Percentiles rank a stretch among this genome's conserved stretches.
phyloP scores from a whole-genome alignment of 805 yeast genomes.

The Blastobotrys peoriensis region DNA sequence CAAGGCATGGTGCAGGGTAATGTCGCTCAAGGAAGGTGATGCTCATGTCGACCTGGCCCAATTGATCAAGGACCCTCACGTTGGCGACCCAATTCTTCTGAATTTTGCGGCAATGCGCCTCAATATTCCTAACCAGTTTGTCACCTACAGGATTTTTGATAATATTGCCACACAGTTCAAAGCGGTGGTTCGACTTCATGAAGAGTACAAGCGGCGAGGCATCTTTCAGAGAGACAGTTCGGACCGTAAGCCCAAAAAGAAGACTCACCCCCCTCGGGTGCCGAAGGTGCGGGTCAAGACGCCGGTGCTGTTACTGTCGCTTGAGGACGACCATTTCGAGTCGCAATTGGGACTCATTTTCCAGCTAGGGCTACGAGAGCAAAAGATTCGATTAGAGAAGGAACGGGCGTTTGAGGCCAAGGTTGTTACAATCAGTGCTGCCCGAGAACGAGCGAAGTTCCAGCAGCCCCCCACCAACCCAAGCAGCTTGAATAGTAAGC shows the following conservation, averaged over 20 bases:
- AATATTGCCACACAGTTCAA: constrained; percentile 64
- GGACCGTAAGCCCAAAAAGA: constrained; percentile 24
- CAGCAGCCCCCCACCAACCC: constrained; percentile 1
- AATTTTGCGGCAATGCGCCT: constrained; percentile 31
- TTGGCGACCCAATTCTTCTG: constrained; percentile 21
- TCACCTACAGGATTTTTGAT: constrained; percentile 75
- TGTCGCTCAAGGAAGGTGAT: constrained; percentile 22
- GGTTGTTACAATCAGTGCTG: constrained; percentile 18
- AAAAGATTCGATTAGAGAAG: constrained; percentile 53
- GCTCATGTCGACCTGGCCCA: constrained; percentile 20
- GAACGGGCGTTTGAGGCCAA: constrained; percentile 36
- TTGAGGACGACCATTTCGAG: constrained; percentile 91
- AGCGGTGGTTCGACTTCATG: constrained; percentile 48
- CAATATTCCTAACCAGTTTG: constrained; percentile 62
- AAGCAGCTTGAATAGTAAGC: background rate
- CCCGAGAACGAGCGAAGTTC: constrained; percentile 8
- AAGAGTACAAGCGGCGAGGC: constrained; percentile 21
- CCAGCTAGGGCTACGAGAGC: constrained; percentile 53
- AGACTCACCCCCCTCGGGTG: constrained; percentile 24
- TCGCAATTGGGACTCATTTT: constrained; percentile 57
- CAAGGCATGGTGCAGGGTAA: constrained; percentile 33
- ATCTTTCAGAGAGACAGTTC: constrained; percentile 10
- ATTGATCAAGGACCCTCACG: background rate
- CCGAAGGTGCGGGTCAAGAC: constrained; percentile 51
- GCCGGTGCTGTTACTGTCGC: constrained; percentile 49